Base-by-base conservation (phyloP, 108 stramenopile genomes). In the Mediolabrus comicus region DNA sequence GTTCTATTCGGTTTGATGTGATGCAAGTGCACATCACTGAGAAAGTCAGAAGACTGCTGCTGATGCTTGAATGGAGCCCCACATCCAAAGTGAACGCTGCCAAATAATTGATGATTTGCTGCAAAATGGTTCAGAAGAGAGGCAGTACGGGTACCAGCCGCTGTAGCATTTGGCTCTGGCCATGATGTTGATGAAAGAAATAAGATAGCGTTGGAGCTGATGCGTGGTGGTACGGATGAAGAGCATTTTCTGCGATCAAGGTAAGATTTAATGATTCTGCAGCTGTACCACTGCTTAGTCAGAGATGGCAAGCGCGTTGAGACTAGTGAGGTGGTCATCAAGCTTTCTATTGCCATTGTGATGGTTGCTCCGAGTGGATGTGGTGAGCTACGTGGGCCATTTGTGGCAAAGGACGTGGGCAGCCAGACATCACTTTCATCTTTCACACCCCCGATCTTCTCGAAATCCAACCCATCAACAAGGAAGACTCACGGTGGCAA, bases 81-180 rank as follows among this genome's bases (percentile, higher is more conserved):
- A 22, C 77, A 67, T 54, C 74, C 71, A 46, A 69, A 80, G 62
- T 80, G 77, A 14, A 82, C 78, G 12, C 52, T 60, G 16, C 24
- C 25, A 13, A 74, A 79, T 39, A 46, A 43, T 0, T 49, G 14
- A 35, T 70, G 54, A 6, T 59, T 27, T 11, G 56, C 12, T n/a
- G 72, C 69, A 55, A 86, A 76, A n/a, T 83, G 69, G 2, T 81
- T 61, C 22, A 89, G 24, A 11, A 87, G 71, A 5, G 64, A 74
- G 26, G 35, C 64, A 3, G 88, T 89, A 29, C 88, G 66, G 4
- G 71, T 82, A 29, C 89, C 86, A 13, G 89, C 89, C 4, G 89
- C 89, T 9, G 85, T 83, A 16, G 86, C 85, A 34, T 69, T 70
- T 3, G 81, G 75, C 78, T 91, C 83, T 5, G 89, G 89, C 66